A percentile compares a stretch with the other conserved stretches of the same genome.
Conservation (phyloP, 192 early-diverging fungal genomes). For the Backusella australiensis region DNA sequence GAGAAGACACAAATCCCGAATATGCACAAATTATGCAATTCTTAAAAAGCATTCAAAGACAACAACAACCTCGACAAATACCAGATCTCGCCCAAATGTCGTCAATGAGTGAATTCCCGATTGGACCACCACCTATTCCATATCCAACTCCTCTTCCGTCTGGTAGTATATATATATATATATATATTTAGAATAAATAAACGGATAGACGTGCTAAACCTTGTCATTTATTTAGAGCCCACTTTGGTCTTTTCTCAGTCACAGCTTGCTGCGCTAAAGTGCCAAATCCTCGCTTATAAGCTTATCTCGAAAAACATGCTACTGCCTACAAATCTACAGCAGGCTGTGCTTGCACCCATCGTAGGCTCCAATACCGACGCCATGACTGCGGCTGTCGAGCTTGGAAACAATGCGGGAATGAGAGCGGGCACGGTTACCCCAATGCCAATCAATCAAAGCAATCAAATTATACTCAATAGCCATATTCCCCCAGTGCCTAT, state of each 20-base stretch:
- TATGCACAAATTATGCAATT: conserved; percentile 68
- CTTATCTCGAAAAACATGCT: conserved; percentile 75
- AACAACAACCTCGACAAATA: conserved; percentile 23
- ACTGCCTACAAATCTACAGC: conserved; percentile 67
- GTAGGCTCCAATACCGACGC: not conserved
- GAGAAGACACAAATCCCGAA: conserved; percentile 75
- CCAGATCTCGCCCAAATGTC: not conserved
- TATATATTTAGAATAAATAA: not conserved
- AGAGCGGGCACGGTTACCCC: not conserved
- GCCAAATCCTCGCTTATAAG: conserved; percentile 84
- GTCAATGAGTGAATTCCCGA: not conserved
- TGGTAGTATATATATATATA: not conserved
- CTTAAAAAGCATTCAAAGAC: conserved; percentile 46
- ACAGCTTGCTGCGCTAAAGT: conserved; percentile 69
- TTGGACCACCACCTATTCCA: not conserved
- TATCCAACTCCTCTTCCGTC: not conserved
- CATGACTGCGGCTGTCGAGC: not conserved
- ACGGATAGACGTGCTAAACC: not conserved
- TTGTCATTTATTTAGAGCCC: not conserved
- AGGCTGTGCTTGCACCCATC: conserved; percentile 56
- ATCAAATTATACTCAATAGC: not conserved
- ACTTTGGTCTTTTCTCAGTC: conserved; percentile 48
- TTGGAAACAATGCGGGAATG: not conserved
- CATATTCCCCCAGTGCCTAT: not conserved
- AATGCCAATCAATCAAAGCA: not conserved